Evolutionary conservation across 768 basidiomycete species (phyloP).

Genomic region (Tubosaeta sp.): DNA sequence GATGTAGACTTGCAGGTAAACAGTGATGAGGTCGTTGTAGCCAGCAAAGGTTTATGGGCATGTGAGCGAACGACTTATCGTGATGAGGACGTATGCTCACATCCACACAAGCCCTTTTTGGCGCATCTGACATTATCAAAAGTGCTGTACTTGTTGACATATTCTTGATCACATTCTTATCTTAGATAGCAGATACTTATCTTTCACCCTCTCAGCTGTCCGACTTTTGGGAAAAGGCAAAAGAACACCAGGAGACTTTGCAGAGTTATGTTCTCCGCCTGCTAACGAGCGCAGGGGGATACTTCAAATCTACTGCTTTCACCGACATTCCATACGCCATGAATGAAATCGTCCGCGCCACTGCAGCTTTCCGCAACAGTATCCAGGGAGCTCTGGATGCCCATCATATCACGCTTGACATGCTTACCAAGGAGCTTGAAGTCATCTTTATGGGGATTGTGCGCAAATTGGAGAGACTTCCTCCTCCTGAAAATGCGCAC

Average conservation of each 20-base stretch:
- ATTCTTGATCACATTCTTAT: neutral
- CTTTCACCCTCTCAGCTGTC: neutral
- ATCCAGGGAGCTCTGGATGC: constrained; percentile 10
- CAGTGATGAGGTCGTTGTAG: neutral
- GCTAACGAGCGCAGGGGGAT: neutral
- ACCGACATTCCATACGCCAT: constrained; percentile 2
- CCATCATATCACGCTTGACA: constrained; percentile 5
- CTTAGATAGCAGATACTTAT: neutral
- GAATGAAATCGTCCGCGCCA: constrained; percentile 10
- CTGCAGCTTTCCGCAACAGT: constrained; percentile 8
- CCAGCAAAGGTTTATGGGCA: neutral
- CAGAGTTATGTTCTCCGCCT: constrained; percentile 4
- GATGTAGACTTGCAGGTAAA: neutral
- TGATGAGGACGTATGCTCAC: neutral
- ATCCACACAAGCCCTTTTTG: neutral
- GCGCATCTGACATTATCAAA: neutral
- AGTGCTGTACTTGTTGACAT: neutral
- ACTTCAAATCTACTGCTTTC: constrained; percentile 6
- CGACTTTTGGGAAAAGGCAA: constrained; percentile 12
- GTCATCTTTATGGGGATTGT: neutral
- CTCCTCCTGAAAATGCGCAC: neutral
- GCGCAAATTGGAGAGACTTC: neutral
- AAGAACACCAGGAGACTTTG: neutral
- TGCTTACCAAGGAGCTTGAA: constrained; percentile 11
- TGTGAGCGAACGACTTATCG: neutral